A percentile compares a stretch with the other conserved stretches of the same genome.
phyloP scores from a whole-genome alignment of 345 rosid species.

The Hevea brasiliensis region DNA sequence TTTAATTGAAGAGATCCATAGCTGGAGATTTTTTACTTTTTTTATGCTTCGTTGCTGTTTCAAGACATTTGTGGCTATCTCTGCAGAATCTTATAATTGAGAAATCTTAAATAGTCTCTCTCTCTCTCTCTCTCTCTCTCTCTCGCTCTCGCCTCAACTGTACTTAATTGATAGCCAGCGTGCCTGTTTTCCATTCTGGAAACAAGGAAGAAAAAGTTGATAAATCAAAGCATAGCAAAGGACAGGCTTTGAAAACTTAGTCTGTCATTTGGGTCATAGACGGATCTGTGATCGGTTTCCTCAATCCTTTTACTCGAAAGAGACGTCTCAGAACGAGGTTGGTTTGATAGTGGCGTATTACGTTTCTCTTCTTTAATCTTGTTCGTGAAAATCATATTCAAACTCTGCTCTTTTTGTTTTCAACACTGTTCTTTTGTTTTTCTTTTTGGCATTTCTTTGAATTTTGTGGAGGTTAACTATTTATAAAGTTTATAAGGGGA shows the following conservation, averaged over 20 bases:
- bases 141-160: neutral
- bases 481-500: neutral
- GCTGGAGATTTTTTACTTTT: neutral
- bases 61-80: slow-evolving; percentile 26
- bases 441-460: slow-evolving; percentile 11
- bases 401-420: neutral
- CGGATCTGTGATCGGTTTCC: slow-evolving; percentile 6
- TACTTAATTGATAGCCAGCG: neutral
- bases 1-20: slow-evolving; percentile 9
- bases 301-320: slow-evolving; percentile 8
- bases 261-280: slow-evolving; percentile 4
- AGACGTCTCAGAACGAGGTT: slow-evolving; percentile 21
- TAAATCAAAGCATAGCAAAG: slow-evolving; percentile 22
- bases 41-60: neutral
- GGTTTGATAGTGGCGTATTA: neutral
- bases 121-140: neutral
- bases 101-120: slow-evolving; percentile 17
- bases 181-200: slow-evolving; percentile 17
- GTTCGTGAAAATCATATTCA: neutral
- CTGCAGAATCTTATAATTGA: slow-evolving; percentile 26
- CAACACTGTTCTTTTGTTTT: neutral
- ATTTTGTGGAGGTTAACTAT: slow-evolving; percentile 10
- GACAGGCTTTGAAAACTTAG: neutral
- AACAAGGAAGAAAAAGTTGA: slow-evolving; percentile 11
- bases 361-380: neutral